A percentile compares a stretch with the other conserved stretches of the same genome.
Evolutionary conservation across 768 basidiomycete species (phyloP).

Genomic region (Lactarius pseudohatsudake): DNA sequence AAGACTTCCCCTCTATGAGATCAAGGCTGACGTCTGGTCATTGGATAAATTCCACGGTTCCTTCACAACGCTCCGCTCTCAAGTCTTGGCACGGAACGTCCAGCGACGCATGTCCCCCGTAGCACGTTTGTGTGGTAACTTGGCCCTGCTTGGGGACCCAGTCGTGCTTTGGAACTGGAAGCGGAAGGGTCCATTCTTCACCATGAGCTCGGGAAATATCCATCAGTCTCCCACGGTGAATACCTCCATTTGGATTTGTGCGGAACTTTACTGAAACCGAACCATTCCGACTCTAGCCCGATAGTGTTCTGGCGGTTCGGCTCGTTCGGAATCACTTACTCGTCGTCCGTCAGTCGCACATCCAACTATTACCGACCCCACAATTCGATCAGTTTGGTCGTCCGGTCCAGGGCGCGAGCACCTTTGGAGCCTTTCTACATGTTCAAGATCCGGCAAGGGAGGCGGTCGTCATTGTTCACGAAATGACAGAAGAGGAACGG

Average conservation of each 20-base stretch:
- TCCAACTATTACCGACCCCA: conserved; percentile 32
- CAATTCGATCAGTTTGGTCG: conserved; percentile 22
- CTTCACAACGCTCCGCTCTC: conserved; percentile 27
- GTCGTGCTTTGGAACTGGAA: conserved; percentile 29
- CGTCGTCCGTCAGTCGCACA: conserved; percentile 33
- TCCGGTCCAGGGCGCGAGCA: conserved; percentile 13
- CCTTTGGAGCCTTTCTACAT: conserved; percentile 26
- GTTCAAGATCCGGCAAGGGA: conserved; percentile 32
- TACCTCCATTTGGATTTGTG: conserved; percentile 2
- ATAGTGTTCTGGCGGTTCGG: conserved; percentile 33
- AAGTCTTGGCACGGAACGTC: conserved; percentile 9
- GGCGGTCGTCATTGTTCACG: conserved; percentile 34
- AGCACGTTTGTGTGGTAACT: conserved; percentile 25
- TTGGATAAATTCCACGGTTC: conserved; percentile 38
- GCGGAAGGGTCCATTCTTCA: conserved; percentile 19
- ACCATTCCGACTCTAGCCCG: conserved; percentile 18
- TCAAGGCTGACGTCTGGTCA: conserved; percentile 30
- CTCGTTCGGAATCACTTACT: conserved; percentile 34
- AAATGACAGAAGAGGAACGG: conserved; percentile 27
- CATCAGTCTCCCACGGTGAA: conserved; percentile 28
- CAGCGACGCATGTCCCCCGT: conserved; percentile 20
- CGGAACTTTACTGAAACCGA: neutral
- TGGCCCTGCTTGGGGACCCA: conserved; percentile 27
- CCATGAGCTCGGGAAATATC: conserved; percentile 21
- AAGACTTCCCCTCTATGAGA: conserved; percentile 14